These are phyloP conservation scores for Pelagophyceae sp. DNA, from an alignment of 352 stramenopile genomes.

Conservation along the genomic window DNA sequence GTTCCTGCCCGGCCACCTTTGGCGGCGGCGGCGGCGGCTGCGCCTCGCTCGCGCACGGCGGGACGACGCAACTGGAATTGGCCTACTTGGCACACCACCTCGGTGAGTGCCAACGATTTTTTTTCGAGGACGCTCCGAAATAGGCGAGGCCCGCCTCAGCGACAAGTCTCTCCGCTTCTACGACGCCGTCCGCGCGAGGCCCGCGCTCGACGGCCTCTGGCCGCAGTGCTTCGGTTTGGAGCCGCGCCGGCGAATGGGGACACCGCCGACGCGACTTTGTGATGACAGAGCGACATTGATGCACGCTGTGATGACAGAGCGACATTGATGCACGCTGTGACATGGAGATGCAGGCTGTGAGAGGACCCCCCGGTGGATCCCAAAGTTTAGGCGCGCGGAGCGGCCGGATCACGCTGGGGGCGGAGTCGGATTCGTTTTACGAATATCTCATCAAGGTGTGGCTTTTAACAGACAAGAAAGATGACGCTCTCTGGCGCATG, in stretches of 20 bases:
- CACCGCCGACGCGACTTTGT: too few relatives aligned
- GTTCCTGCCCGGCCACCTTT: neutral
- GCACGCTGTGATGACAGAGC: too few relatives aligned
- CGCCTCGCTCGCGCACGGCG: neutral
- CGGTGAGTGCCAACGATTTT: too few relatives aligned
- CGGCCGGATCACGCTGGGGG: constrained; percentile 49
- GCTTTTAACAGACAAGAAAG: constrained; percentile 53
- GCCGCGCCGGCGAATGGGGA: too few relatives aligned
- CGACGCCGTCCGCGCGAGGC: neutral
- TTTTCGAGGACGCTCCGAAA: too few relatives aligned
- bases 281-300: too few relatives aligned
- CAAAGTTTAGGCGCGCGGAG: too few relatives aligned
- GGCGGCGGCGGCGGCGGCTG: neutral
- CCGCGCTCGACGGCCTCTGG: constrained; percentile 39
- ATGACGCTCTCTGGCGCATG: constrained; percentile 27
- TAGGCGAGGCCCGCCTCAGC: neutral
- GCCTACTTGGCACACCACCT: neutral
- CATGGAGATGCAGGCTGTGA: too few relatives aligned
- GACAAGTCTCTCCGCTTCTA: neutral
- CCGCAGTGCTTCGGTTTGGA: constrained; percentile 38
- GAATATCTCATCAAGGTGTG: constrained; percentile 77
- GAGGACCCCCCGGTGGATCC: too few relatives aligned
- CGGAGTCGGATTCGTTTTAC: constrained; percentile 72
- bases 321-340: too few relatives aligned
- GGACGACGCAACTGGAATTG: constrained; percentile 11